Percentiles rank a stretch among this genome's conserved stretches.
phyloP scores from a whole-genome alignment of 2,329 filamentous ascomycete species.

The Phialophora chinensis region DNA sequence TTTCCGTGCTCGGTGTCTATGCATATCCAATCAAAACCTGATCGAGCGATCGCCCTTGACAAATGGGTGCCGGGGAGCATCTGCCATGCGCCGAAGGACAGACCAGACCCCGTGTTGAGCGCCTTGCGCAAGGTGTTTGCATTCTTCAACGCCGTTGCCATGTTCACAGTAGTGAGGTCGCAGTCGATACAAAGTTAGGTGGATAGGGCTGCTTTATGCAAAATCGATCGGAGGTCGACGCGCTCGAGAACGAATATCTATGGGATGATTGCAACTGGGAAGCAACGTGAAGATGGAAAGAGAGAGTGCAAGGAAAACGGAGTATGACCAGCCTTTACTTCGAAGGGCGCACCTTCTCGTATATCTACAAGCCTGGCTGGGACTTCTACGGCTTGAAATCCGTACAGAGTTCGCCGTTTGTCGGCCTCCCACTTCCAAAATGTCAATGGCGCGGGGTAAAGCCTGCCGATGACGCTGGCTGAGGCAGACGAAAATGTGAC shows the following conservation, averaged over 20 bases:
- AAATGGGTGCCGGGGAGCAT: constrained; percentile 63
- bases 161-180: constrained; percentile 7
- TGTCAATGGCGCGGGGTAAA: constrained; percentile 2
- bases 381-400: not conserved
- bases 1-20: constrained; percentile 64
- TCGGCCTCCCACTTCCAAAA: not conserved
- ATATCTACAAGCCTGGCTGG: not conserved
- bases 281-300: not conserved
- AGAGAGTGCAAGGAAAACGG: not conserved
- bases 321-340: not conserved
- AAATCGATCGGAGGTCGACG: not conserved
- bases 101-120: constrained; percentile 54
- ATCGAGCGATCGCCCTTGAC: constrained; percentile 59
- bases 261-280: not conserved
- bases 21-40: constrained; percentile 61
- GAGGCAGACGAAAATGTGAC: not conserved
- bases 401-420: not conserved
- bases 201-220: not conserved
- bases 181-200: not conserved
- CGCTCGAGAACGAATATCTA: not conserved
- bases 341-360: not conserved
- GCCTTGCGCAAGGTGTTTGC: constrained; percentile 60
- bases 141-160: constrained; percentile 54
- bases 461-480: not conserved
- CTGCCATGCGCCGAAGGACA: constrained; percentile 64